These are phyloP conservation scores for Mucor saturninus DNA, from an alignment of 371 early-diverging fungal species.

Conservation along the genomic window DNA sequence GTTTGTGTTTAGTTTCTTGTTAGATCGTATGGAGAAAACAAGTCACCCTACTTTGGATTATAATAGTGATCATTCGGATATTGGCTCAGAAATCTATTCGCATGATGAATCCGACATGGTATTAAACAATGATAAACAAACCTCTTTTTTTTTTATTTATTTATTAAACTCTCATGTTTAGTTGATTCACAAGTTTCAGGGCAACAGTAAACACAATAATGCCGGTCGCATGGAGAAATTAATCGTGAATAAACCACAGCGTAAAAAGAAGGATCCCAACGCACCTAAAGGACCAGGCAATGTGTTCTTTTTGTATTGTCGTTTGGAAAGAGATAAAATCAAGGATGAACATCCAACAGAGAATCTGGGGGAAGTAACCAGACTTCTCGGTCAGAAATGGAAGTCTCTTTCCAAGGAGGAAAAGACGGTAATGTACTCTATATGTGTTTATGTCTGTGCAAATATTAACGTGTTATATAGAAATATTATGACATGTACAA, in stretches of 20 bases:
- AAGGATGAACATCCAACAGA: constrained; percentile 62
- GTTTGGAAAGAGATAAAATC: constrained; percentile 60
- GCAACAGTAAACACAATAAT: constrained; percentile 9
- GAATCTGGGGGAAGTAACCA: constrained; percentile 55
- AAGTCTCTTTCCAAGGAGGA: constrained; percentile 52
- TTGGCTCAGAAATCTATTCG: constrained; percentile 31
- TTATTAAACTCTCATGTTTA: not conserved
- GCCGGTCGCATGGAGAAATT: constrained; percentile 15
- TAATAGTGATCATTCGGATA: constrained; percentile 36
- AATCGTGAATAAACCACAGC: constrained; percentile 34
- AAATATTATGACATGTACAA: constrained; percentile 59
- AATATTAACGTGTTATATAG: constrained; percentile 18
- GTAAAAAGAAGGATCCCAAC: constrained; percentile 65
- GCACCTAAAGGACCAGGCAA: constrained; percentile 73
- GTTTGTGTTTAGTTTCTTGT: constrained; percentile 17
- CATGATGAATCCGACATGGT: constrained; percentile 34
- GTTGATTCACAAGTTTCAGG: constrained; percentile 12
- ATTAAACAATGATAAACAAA: not conserved
- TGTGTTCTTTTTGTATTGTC: constrained; percentile 69
- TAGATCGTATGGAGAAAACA: constrained; percentile 37
- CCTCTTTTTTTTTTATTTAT: not conserved
- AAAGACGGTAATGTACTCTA: constrained; percentile 44
- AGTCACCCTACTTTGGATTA: constrained; percentile 22
- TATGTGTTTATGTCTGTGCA: no score
- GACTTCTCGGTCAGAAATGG: constrained; percentile 59